Conservation (phyloP, 1,284 basidiomycete species). For the Malassezia furfur region DNA sequence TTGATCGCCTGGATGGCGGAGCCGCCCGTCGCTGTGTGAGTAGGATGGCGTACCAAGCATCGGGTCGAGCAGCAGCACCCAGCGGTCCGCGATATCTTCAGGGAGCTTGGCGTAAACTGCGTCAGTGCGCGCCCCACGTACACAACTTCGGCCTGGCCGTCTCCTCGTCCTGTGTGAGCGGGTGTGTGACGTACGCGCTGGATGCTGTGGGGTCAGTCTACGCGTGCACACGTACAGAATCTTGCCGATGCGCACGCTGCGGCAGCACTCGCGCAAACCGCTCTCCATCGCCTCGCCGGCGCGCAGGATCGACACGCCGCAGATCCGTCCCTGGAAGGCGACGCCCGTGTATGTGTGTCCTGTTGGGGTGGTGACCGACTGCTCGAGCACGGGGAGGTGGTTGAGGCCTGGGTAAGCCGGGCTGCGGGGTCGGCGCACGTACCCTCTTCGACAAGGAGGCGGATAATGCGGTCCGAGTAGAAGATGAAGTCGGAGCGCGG, state of each 20-base stretch:
- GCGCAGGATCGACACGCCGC: slow-evolving; percentile 46
- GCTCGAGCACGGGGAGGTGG: slow-evolving; percentile 61
- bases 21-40: slow-evolving; percentile 65
- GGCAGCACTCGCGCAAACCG: slow-evolving; percentile 82
- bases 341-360: slow-evolving; percentile 61
- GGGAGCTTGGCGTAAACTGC: slow-evolving; percentile 66
- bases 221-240: slow-evolving; percentile 49
- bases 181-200: slow-evolving; percentile 14
- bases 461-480: slow-evolving; percentile 66
- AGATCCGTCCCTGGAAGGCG: slow-evolving; percentile 40
- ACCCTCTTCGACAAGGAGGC: slow-evolving; percentile 58
- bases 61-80: slow-evolving; percentile 87
- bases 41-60: slow-evolving; percentile 61
- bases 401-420: slow-evolving; percentile 62
- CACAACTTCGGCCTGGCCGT: slow-evolving; percentile 44
- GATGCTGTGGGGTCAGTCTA: slow-evolving; percentile 14
- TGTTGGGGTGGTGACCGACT: slow-evolving; percentile 39
- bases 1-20: slow-evolving; percentile 96
- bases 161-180: slow-evolving; percentile 30
- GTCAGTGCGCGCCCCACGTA: slow-evolving; percentile 11
- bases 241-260: slow-evolving; percentile 44
- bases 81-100: slow-evolving; percentile 79
- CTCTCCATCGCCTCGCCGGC: slow-evolving; percentile 52
- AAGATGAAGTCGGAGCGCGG: slow-evolving; percentile 85
- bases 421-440: slow-evolving; percentile 14